phyloP scores from a whole-genome alignment of 305 asterid genomes.

The Vinca major region DNA sequence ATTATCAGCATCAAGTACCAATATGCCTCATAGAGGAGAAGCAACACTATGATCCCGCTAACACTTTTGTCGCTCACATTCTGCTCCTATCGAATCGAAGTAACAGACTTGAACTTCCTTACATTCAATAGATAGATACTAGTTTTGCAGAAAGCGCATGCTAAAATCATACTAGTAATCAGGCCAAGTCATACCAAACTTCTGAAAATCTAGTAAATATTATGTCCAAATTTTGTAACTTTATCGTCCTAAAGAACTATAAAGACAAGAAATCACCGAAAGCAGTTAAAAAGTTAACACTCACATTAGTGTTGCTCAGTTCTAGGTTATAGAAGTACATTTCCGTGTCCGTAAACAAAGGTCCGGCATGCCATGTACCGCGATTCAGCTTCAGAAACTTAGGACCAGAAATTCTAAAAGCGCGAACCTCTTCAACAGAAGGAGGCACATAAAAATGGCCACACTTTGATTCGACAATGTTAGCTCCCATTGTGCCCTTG shows the following conservation, averaged over 20 bases:
- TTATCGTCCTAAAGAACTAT: neutral
- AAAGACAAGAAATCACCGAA: neutral
- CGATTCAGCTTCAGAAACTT: constrained; percentile 59
- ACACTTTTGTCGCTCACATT: neutral
- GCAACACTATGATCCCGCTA: neutral
- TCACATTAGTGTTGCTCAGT: constrained; percentile 70
- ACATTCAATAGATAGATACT: too few relatives aligned
- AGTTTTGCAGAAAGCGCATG: neutral
- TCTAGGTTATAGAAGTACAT: constrained; percentile 86
- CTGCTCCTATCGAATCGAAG: neutral
- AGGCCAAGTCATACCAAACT: neutral
- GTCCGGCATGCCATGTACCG: constrained; percentile 96
- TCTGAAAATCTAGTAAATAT: neutral
- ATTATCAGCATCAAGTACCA: too few relatives aligned
- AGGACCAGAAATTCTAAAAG: constrained; percentile 69
- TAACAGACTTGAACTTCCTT: neutral
- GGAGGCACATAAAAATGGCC: constrained; percentile 70
- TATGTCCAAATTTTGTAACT: neutral
- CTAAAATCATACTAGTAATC: neutral
- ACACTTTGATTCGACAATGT: constrained; percentile 33
- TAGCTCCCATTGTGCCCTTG: constrained; percentile 18
- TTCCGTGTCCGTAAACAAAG: constrained; percentile 41
- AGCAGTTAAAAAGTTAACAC: constrained; percentile 9
- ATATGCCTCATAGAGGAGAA: neutral
- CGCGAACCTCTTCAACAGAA: constrained; percentile 46